Evolutionary conservation across 1,139 yeast genomes (phyloP), one percentile per base, ranked within the genome.

Genomic region (Taphrina betulina): DNA sequence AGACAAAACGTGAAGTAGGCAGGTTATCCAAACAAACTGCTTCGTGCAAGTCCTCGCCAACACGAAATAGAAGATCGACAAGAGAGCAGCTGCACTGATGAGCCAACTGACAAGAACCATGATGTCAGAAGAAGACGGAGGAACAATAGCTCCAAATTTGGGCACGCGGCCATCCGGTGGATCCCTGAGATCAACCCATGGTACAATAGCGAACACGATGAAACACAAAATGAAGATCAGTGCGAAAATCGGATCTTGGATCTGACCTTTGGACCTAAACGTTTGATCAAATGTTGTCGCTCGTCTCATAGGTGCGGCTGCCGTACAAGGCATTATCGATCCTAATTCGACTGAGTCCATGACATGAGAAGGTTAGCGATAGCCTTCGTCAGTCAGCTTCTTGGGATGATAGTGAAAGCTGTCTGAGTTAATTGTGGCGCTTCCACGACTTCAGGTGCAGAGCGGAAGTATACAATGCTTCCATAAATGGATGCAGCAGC

Each of bases 61-160:
- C 1, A 77, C 64, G 44, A 85, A 74, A 40, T 87, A 80, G 5
- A 75, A 63, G 1, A 75, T 64, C 0, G 95, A 77, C 33, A 86
- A 69, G 1, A 80, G 80, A 33, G 87, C 68, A 0, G 86, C 79
- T 14, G 85, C 72, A 12, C 78, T 81, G 46, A 82, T 75, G 16
- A 83, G 79, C 67, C 87, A 84, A 0, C 81, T 79, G 67, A 88
- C 78, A 63, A 89, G 71, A n/a, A n/a, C n/a, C n/a, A n/a, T n/a
- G n/a, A n/a, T n/a, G n/a, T n/a, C n/a, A n/a, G n/a, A n/a, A n/a
- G n/a, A n/a, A n/a, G n/a, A n/a, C n/a, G n/a, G n/a, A n/a, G n/a
- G n/a, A n/a, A n/a, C n/a, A 56, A 87, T 76, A 19, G 85, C 77
- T 58, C 72, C 73, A 24, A 78, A 71, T 64, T 78, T 76, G 5